Evolutionary conservation across 306 rosid species (phyloP).

Genomic region (Senna tora): DNA sequence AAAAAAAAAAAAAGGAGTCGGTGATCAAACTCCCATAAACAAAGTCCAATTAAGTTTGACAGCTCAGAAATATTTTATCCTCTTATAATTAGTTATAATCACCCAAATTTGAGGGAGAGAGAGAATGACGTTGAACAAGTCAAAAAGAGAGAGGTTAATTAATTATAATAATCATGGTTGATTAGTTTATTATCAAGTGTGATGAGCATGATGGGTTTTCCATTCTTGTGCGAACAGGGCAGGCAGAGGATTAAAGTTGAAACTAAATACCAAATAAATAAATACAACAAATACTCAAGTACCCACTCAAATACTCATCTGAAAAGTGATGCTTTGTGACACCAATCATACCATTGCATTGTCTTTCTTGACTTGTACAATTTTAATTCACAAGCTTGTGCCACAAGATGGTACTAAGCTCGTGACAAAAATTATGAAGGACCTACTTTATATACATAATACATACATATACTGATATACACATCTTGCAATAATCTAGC

Average conservation of each 20-base stretch:
- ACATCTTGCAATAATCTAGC: conserved; percentile 21
- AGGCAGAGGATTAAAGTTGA: conserved; percentile 31
- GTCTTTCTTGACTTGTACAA: conserved; percentile 55
- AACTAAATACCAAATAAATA: conserved; percentile 21
- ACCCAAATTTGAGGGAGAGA: conserved; percentile 36
- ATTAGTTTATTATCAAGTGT: conserved; percentile 19
- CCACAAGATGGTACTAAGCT: conserved; percentile 34
- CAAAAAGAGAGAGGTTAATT: conserved; percentile 43
- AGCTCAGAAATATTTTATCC: conserved; percentile 30
- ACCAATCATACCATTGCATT: conserved; percentile 58
- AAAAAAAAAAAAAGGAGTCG: conserved; percentile 55
- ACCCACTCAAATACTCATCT: conserved; percentile 61
- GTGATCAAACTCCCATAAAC: conserved; percentile 49
- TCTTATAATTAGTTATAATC: conserved; percentile 30
- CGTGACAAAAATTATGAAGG: conserved; percentile 31
- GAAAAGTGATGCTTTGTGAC: conserved; percentile 65
- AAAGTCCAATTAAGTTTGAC: conserved; percentile 20
- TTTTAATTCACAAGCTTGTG: conserved; percentile 13
- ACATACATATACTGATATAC: too few species aligned
- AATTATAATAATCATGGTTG: conserved; percentile 26
- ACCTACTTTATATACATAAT: conserved; percentile 30
- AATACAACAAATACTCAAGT: conserved; percentile 58
- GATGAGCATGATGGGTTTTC: conserved; percentile 20
- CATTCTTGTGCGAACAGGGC: conserved; percentile 25
- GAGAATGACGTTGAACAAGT: conserved; percentile 39